phyloP scores from a whole-genome alignment of 208 protist species.

The Crithidia acanthocephali region DNA sequence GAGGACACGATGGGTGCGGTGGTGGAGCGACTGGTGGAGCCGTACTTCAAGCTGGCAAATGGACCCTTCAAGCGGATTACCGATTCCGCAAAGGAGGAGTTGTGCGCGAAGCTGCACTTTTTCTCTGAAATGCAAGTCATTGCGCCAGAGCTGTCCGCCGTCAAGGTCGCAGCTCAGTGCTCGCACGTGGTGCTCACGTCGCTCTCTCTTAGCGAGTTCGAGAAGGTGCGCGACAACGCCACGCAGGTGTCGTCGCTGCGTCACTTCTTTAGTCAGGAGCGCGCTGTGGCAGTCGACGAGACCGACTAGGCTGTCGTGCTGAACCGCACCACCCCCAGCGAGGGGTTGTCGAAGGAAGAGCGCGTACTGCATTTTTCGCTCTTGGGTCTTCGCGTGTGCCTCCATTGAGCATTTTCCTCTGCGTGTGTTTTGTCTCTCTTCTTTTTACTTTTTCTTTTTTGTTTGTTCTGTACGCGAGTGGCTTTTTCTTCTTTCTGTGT shows the following conservation, averaged over 20 bases:
- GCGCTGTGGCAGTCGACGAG: background rate
- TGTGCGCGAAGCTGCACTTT: conserved; percentile 34
- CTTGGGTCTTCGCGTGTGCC: background rate
- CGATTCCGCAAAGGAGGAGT: conserved; percentile 12
- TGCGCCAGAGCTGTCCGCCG: conserved; percentile 10
- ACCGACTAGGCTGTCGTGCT: background rate
- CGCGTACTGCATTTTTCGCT: too few species aligned
- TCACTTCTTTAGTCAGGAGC: conserved; percentile 36
- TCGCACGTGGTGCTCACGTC: conserved; percentile 43
- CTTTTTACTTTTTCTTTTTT: too few species aligned
- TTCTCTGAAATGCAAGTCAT: conserved; percentile 41
- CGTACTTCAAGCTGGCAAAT: conserved; percentile 42
- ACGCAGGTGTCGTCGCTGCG: conserved; percentile 25
- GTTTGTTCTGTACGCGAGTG: too few species aligned
- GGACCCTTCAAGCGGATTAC: conserved; percentile 41
- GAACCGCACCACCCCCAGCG: background rate
- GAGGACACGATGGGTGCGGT: conserved; percentile 46
- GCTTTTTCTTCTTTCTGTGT: background rate
- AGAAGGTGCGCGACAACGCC: conserved; percentile 9
- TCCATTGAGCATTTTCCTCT: background rate
- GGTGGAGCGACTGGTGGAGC: conserved; percentile 31
- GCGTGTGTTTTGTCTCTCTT: background rate
- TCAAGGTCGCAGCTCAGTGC: conserved; percentile 30
- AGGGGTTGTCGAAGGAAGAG: too few species aligned
- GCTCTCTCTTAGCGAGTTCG: conserved; percentile 30